These are phyloP conservation scores for Gastrodia elata DNA, from an alignment of 106 monocot genomes.

Conservation along the genomic window DNA sequence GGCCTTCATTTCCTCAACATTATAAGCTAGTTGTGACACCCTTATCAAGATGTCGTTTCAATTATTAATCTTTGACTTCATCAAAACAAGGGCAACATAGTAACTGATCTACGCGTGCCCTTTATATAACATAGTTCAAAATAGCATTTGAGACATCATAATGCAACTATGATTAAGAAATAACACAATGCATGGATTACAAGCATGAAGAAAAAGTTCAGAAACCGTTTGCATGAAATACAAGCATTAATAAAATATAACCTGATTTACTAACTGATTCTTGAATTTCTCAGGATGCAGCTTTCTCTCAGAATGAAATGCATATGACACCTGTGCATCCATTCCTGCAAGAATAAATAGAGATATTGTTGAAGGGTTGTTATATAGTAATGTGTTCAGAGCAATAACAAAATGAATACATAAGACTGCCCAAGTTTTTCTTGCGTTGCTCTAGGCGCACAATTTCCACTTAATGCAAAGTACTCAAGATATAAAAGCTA, in stretches of 20 bases:
- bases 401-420: neutral
- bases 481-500: neutral
- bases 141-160: neutral
- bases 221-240: neutral
- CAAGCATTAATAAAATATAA: constrained; percentile 1
- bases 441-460: neutral
- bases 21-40: no score
- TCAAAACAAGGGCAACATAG: no score
- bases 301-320: constrained; percentile 59
- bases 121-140: neutral
- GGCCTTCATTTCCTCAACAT: no score
- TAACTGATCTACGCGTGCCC: neutral
- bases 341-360: constrained; percentile 29
- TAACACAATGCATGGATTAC: neutral
- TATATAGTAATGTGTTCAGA: neutral
- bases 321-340: constrained; percentile 71
- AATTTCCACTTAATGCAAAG: neutral
- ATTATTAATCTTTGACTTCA: no score
- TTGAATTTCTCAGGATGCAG: constrained; percentile 61
- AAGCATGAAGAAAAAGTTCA: neutral
- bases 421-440: neutral
- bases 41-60: no score
- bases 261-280: constrained; percentile 35
- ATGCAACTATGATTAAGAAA: neutral
- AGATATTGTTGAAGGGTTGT: neutral